phyloP scores from a whole-genome alignment of 2,329 filamentous ascomycete species.

The Aschersonia sp. region DNA sequence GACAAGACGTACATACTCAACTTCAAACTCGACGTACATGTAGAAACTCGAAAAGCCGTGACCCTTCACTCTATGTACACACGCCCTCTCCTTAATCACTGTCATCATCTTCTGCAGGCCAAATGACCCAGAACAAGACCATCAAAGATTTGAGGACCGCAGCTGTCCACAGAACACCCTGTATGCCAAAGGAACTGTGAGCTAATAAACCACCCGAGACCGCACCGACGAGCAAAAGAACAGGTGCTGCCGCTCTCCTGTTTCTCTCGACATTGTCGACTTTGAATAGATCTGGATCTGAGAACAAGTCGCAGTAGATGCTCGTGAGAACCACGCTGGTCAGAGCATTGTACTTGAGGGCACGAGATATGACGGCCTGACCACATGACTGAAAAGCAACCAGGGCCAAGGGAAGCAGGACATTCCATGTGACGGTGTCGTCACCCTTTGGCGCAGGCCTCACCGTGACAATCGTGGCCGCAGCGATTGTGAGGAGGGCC shows the following conservation, averaged over 20 bases:
- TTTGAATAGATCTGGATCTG: slow-evolving; percentile 38
- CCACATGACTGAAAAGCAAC: slow-evolving; percentile 67
- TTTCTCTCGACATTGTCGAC: slow-evolving; percentile 33
- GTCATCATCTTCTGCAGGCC: slow-evolving; percentile 32
- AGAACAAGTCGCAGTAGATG: slow-evolving; percentile 70
- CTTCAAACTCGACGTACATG: no score
- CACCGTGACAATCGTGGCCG: slow-evolving; percentile 38
- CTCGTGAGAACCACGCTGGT: slow-evolving; percentile 72
- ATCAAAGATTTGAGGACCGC: slow-evolving; percentile 40
- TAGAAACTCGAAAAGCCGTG: no score
- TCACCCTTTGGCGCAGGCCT: slow-evolving; percentile 21
- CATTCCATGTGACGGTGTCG: slow-evolving; percentile 38
- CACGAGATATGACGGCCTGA: slow-evolving; percentile 61
- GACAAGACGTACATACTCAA: no score
- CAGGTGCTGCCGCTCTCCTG: slow-evolving; percentile 31
- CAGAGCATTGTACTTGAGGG: slow-evolving; percentile 53
- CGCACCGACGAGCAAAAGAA: slow-evolving; percentile 33
- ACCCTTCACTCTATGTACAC: background rate
- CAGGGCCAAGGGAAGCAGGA: slow-evolving; percentile 52
- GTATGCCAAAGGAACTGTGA: slow-evolving; percentile 30
- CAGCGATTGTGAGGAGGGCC: slow-evolving; percentile 30
- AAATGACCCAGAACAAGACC: slow-evolving; percentile 43
- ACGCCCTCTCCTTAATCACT: slow-evolving; percentile 5
- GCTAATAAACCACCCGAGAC: slow-evolving; percentile 35
- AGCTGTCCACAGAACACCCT: slow-evolving; percentile 45